These are phyloP conservation scores for Fremontodendron californicum DNA, from an alignment of 345 rosid genomes.

Conservation along the genomic window DNA sequence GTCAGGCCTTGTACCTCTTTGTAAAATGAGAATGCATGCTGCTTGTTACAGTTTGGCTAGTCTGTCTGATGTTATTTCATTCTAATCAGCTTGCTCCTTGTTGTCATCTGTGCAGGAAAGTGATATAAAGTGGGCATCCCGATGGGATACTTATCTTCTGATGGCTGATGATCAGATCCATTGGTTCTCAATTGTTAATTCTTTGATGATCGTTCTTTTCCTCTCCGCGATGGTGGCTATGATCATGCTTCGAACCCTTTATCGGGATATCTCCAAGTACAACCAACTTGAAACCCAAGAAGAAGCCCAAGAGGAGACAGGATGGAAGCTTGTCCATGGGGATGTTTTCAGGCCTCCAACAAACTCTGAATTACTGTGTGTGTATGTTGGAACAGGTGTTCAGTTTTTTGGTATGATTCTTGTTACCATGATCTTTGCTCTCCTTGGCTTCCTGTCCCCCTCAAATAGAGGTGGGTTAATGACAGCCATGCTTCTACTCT, in stretches of 20 bases:
- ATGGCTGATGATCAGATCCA: slow-evolving; percentile 96
- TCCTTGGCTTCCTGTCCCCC: slow-evolving; percentile 89
- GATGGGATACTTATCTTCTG: slow-evolving; percentile 92
- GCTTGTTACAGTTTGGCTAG: neutral
- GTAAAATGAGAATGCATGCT: neutral
- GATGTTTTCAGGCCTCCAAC: slow-evolving; percentile 87
- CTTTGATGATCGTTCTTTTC: slow-evolving; percentile 92
- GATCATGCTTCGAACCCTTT: slow-evolving; percentile 92
- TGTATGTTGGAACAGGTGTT: slow-evolving; percentile 84
- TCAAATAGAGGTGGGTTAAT: slow-evolving; percentile 89
- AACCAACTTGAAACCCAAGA: slow-evolving; percentile 94
- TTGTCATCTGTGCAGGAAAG: slow-evolving; percentile 57
- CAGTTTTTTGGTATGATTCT: slow-evolving; percentile 88
- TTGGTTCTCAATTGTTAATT: slow-evolving; percentile 90
- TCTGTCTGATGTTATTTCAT: neutral
- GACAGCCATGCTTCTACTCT: slow-evolving; percentile 85
- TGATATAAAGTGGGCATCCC: slow-evolving; percentile 89
- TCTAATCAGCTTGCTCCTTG: neutral
- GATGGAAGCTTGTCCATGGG: slow-evolving; percentile 94
- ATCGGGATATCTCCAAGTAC: slow-evolving; percentile 88
- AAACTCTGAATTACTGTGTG: slow-evolving; percentile 72
- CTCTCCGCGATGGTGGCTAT: slow-evolving; percentile 97
- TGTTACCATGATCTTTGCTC: slow-evolving; percentile 85
- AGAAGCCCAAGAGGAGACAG: slow-evolving; percentile 88
- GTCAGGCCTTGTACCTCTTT: slow-evolving; percentile 22